Percentiles rank a stretch among this genome's conserved stretches.
Evolutionary conservation across 495 filamentous ascomycete species (phyloP).

Genomic region (Xanthoparmelia taractica): DNA sequence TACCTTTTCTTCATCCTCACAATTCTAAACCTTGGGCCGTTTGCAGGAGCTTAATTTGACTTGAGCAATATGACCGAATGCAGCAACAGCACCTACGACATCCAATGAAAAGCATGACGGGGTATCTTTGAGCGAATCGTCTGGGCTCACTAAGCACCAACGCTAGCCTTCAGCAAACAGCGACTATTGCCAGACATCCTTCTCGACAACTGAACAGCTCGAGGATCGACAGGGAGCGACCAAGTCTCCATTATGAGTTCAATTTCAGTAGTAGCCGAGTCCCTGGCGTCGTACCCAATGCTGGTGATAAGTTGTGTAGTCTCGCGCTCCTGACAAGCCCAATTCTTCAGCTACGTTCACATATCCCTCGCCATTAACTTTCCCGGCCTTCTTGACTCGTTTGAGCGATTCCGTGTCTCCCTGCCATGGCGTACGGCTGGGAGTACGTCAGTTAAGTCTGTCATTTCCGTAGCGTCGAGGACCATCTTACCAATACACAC

Average conservation of each 20-base stretch:
- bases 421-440: constrained; percentile 56
- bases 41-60: not conserved
- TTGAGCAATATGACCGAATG: not conserved
- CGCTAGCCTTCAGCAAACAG: not conserved
- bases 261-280: constrained; percentile 9
- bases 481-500: constrained; percentile 53
- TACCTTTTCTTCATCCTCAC: not conserved
- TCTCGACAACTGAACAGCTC: not conserved
- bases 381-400: constrained; percentile 38
- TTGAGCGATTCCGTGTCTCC: constrained; percentile 42
- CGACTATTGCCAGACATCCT: not conserved
- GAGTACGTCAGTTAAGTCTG: not conserved
- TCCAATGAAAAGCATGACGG: not conserved
- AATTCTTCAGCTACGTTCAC: constrained; percentile 57
- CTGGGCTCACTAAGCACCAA: not conserved
- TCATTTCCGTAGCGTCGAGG: not conserved
- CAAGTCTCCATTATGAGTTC: not conserved
- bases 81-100: not conserved
- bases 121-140: not conserved
- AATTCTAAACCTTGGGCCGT: not conserved
- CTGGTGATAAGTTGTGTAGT: constrained; percentile 41
- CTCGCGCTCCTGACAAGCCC: constrained; percentile 49
- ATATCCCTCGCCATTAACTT: constrained; percentile 50
- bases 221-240: not conserved
- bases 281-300: constrained; percentile 32